phyloP scores from a whole-genome alignment of 148 eudicot genomes.

The Tetragonia tetragonoides region DNA sequence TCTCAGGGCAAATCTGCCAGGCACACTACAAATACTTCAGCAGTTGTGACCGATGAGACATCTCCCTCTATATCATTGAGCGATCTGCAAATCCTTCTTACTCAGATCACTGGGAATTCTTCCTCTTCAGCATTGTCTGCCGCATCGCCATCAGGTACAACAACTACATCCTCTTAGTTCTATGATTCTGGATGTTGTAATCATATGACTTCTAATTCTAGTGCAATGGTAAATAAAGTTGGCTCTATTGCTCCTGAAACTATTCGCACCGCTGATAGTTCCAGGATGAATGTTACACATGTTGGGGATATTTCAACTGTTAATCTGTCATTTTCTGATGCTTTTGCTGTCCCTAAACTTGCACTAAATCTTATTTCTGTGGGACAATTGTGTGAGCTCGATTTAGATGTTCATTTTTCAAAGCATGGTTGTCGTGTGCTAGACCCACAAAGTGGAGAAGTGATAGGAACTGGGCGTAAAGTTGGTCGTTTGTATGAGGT shows the following conservation, averaged over 20 bases:
- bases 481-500: conserved; percentile 3
- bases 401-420: not conserved
- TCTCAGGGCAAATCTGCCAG: not conserved
- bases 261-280: not conserved
- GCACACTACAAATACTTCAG: too few relatives aligned
- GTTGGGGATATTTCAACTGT: not conserved
- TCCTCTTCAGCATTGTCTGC: not conserved
- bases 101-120: not conserved
- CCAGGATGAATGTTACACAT: not conserved
- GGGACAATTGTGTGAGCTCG: not conserved
- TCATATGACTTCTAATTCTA: not conserved
- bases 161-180: not conserved
- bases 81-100: too few relatives aligned
- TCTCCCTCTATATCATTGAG: not conserved
- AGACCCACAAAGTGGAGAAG: conserved; percentile 8
- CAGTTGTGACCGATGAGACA: not conserved
- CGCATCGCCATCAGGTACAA: not conserved
- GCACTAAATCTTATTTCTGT: conserved; percentile 7
- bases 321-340: conserved; percentile 1
- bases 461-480: not conserved
- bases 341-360: conserved; percentile 12
- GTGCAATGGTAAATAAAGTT: not conserved
- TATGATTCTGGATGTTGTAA: not conserved
- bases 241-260: not conserved
- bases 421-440: not conserved